Conservation (phyloP, 768 basidiomycete genomes). For the Mycena metata region DNA sequence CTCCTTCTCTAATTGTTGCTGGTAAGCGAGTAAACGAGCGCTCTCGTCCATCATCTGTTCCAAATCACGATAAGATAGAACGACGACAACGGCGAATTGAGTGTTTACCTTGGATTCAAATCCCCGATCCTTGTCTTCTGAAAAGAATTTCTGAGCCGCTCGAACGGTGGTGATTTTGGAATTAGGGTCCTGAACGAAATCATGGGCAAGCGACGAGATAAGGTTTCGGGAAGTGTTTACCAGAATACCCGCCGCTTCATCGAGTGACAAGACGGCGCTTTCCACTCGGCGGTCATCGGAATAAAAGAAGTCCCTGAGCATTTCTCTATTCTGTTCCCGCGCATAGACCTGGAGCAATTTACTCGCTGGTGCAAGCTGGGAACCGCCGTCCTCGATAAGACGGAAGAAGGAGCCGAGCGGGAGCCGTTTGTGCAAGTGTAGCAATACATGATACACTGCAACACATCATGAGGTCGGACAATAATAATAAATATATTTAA, state of each 20-base stretch:
- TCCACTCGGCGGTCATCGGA: conserved; percentile 96
- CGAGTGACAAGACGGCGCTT: conserved; percentile 89
- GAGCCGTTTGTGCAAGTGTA: conserved; percentile 87
- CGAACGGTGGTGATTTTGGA: conserved; percentile 81
- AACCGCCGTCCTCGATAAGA: conserved; percentile 91
- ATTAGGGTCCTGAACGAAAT: conserved; percentile 71
- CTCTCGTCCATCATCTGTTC: conserved; percentile 93
- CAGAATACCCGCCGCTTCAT: conserved; percentile 78
- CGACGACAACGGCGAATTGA: neutral
- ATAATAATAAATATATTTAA: neutral
- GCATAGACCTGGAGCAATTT: conserved; percentile 91
- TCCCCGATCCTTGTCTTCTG: conserved; percentile 90
- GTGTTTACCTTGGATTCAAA: conserved; percentile 89
- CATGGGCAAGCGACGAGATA: neutral
- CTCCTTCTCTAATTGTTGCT: conserved; percentile 92
- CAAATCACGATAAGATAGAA: neutral
- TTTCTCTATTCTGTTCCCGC: conserved; percentile 88
- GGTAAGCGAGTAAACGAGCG: conserved; percentile 77
- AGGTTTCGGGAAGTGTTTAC: conserved; percentile 53
- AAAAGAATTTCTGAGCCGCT: conserved; percentile 92
- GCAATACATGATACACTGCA: conserved; percentile 92
- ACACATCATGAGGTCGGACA: conserved; percentile 1
- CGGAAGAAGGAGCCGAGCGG: conserved; percentile 94
- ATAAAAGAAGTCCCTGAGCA: conserved; percentile 97
- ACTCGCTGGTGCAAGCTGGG: conserved; percentile 78